Evolutionary conservation across 169 alveolate species (phyloP).

Genomic region (Eimeria tenella): DNA sequence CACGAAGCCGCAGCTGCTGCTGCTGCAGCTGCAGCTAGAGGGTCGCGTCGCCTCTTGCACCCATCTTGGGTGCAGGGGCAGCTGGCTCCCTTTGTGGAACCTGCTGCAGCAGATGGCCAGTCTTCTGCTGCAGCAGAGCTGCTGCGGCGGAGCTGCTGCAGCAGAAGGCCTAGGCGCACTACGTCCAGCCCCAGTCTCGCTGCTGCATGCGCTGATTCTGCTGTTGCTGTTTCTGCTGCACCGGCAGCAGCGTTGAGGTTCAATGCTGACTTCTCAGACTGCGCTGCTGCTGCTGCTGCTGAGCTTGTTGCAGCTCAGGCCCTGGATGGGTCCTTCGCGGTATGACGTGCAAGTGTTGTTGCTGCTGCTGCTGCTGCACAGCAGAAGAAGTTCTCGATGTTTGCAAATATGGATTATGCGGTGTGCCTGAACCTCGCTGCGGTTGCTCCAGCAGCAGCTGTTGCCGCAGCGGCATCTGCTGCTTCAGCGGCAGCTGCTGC

Average conservation of each 20-base stretch:
- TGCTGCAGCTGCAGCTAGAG: too few relatives aligned
- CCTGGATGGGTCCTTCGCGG: background rate
- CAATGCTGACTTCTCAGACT: background rate
- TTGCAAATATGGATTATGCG: background rate
- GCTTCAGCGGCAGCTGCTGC: background rate
- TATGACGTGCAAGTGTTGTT: background rate
- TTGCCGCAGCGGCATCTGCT: background rate
- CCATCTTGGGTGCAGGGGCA: too few relatives aligned
- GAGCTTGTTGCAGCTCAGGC: background rate
- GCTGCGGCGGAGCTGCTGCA: too few relatives aligned
- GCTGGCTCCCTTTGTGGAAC: too few relatives aligned
- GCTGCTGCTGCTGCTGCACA: slow-evolving; percentile 16
- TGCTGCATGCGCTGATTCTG: background rate
- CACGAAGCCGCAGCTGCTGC: too few relatives aligned
- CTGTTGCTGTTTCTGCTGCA: slow-evolving; percentile 15
- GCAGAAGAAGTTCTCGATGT: background rate
- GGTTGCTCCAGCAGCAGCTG: background rate
- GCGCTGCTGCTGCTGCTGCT: slow-evolving; percentile 14
- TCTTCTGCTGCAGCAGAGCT: too few relatives aligned
- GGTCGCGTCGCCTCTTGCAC: too few relatives aligned
- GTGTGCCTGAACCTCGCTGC: background rate
- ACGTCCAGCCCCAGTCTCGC: background rate
- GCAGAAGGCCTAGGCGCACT: too few relatives aligned
- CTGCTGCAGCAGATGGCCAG: too few relatives aligned
- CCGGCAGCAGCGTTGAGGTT: background rate